phyloP scores from a whole-genome alignment of 257 asterid genomes.

The Coffea canephora region DNA sequence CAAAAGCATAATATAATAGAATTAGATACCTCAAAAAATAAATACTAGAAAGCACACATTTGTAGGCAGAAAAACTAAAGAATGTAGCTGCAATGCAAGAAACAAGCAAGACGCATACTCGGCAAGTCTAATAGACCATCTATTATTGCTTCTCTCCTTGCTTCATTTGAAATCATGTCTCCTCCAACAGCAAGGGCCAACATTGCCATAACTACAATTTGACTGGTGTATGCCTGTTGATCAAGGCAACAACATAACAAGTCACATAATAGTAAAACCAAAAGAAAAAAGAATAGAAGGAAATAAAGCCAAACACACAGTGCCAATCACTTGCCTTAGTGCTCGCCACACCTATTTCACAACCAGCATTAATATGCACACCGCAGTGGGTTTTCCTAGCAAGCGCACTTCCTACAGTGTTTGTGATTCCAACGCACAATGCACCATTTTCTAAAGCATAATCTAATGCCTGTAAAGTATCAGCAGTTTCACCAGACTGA shows the following conservation, averaged over 20 bases:
- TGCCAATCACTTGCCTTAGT: slow-evolving; percentile 62
- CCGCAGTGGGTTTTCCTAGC: slow-evolving; percentile 97
- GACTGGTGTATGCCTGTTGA: slow-evolving; percentile 94
- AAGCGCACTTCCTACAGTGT: slow-evolving; percentile 97
- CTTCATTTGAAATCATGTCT: slow-evolving; percentile 72
- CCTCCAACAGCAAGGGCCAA: slow-evolving; percentile 94
- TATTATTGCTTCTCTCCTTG: slow-evolving; percentile 80
- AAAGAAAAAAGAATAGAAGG: background rate
- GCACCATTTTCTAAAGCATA: slow-evolving; percentile 96
- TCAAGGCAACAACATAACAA: slow-evolving; percentile 17
- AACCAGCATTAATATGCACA: slow-evolving; percentile 96
- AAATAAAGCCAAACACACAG: background rate
- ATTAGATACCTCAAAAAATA: background rate
- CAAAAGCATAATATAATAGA: slow-evolving; percentile 16
- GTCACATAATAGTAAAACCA: slow-evolving; percentile 3
- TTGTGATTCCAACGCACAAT: slow-evolving; percentile 94
- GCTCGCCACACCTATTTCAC: slow-evolving; percentile 98
- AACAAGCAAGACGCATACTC: slow-evolving; percentile 35
- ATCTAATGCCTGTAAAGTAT: slow-evolving; percentile 85
- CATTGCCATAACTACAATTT: slow-evolving; percentile 97
- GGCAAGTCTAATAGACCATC: slow-evolving; percentile 91
- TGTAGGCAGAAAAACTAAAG: background rate
- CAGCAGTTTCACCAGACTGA: slow-evolving; percentile 99
- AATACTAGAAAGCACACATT: background rate
- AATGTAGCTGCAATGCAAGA: too few relatives aligned